These are phyloP conservation scores for Barnettozyma californica DNA, from an alignment of 805 yeast genomes.

Conservation along the genomic window DNA sequence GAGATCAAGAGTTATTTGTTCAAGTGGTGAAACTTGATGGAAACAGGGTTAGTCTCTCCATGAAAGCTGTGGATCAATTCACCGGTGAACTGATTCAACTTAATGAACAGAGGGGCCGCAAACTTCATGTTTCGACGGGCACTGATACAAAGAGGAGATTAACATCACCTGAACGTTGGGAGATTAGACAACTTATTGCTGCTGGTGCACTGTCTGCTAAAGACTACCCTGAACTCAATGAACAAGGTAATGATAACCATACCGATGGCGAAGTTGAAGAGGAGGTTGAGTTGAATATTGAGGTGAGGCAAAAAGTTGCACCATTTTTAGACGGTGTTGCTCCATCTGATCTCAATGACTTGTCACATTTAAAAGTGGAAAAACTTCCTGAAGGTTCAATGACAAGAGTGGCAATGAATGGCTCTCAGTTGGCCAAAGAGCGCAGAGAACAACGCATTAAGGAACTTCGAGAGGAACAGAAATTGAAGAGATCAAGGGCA, in stretches of 20 bases:
- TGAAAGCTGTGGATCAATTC: constrained; percentile 68
- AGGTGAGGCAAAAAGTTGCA: constrained; percentile 65
- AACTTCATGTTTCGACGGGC: constrained; percentile 12
- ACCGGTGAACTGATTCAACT: constrained; percentile 42
- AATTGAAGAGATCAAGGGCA: constrained; percentile 42
- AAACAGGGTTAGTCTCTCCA: constrained; percentile 50
- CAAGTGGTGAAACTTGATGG: constrained; percentile 46
- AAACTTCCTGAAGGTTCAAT: constrained; percentile 77
- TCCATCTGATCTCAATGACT: constrained; percentile 16
- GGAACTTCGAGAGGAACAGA: constrained; percentile 51
- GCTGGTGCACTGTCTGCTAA: constrained; percentile 66
- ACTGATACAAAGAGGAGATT: constrained; percentile 36
- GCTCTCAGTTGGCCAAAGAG: constrained; percentile 62
- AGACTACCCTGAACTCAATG: constrained; percentile 62
- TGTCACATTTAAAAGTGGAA: constrained; percentile 48
- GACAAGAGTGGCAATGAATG: constrained; percentile 67
- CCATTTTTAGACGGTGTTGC: constrained; percentile 59
- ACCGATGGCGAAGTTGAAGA: constrained; percentile 21
- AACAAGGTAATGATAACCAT: constrained; percentile 23
- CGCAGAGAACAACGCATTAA: constrained; percentile 54
- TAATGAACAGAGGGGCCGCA: constrained; percentile 11
- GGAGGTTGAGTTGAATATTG: constrained; percentile 62
- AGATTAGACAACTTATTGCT: constrained; percentile 73
- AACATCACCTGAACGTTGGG: constrained; percentile 91
- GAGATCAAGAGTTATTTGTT: constrained; percentile 61